phyloP scores from a whole-genome alignment of 2,329 filamentous ascomycete genomes.

The Botrytis aclada region DNA sequence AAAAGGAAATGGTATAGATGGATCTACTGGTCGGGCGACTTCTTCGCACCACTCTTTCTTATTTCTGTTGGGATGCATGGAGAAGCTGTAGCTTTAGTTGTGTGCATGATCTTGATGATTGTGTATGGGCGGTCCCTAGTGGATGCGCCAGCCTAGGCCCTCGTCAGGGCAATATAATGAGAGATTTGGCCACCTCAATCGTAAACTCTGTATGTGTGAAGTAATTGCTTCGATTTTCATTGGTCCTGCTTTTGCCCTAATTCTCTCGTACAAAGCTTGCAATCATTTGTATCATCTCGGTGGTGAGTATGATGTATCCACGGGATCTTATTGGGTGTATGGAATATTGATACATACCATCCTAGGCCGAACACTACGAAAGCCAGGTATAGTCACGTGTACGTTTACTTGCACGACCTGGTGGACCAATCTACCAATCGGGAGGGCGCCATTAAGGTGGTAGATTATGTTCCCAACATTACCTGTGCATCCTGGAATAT shows the following conservation, averaged over 20 bases:
- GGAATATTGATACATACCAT: not conserved
- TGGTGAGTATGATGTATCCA: not conserved
- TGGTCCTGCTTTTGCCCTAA: not conserved
- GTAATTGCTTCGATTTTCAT: not conserved
- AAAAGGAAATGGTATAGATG: constrained; percentile 20
- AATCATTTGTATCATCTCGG: not conserved
- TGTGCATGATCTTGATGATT: constrained; percentile 37
- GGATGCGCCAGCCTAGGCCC: constrained; percentile 36
- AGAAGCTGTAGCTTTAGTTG: constrained; percentile 36
- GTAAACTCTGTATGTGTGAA: not conserved
- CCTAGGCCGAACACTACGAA: not conserved
- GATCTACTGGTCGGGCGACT: constrained; percentile 35
- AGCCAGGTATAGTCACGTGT: not conserved
- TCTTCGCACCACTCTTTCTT: constrained; percentile 35
- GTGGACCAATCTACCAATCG: not conserved
- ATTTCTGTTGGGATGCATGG: constrained; percentile 40
- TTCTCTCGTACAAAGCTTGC: not conserved
- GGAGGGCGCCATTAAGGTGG: not conserved
- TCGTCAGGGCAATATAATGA: constrained; percentile 37
- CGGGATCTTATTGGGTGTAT: not conserved
- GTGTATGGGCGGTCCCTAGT: constrained; percentile 33
- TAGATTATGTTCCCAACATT: not conserved
- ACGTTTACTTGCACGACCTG: not conserved
- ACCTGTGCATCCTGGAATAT: not conserved
- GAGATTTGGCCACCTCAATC: constrained; percentile 40